Evolutionary conservation across 305 asterid genomes (phyloP).

Genomic region (Andrographis paniculata): DNA sequence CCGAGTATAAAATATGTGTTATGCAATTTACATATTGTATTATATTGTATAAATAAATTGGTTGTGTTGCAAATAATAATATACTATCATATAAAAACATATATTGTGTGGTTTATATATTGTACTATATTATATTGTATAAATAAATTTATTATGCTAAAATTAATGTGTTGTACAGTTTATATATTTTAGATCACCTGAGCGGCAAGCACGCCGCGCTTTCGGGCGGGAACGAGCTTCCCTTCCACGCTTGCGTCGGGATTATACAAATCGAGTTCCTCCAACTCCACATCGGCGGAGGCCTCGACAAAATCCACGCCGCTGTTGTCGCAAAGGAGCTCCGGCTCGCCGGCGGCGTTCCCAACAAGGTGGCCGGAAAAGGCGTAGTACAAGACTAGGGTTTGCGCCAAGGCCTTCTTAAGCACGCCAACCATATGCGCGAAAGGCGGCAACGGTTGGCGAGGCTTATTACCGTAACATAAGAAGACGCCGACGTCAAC

Average conservation of each 20-base stretch:
- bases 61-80: too few species aligned
- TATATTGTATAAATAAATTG: too few species aligned
- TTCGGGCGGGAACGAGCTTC: constrained; percentile 41
- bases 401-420: constrained; percentile 39
- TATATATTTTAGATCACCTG: too few species aligned
- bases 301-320: constrained; percentile 53
- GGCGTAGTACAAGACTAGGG: constrained; percentile 38
- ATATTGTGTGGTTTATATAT: too few species aligned
- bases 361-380: constrained; percentile 44
- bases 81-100: too few species aligned
- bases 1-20: too few species aligned
- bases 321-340: constrained; percentile 50
- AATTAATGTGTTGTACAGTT: too few species aligned
- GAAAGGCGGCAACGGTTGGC: background rate
- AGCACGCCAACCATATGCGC: constrained; percentile 21
- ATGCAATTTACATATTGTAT: too few species aligned
- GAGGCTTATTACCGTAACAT: background rate
- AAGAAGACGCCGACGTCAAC: constrained; percentile 9
- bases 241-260: constrained; percentile 32
- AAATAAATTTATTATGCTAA: too few species aligned
- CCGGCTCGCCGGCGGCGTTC: constrained; percentile 53
- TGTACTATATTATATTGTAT: too few species aligned
- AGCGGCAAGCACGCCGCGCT: constrained; percentile 40
- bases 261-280: constrained; percentile 26
- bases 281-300: constrained; percentile 35